A percentile compares a stretch with the other conserved stretches of the same genome.
These are phyloP conservation scores for Fusarium chlamydosporum DNA, from an alignment of 2,329 filamentous ascomycete species.

Conservation along the genomic window DNA sequence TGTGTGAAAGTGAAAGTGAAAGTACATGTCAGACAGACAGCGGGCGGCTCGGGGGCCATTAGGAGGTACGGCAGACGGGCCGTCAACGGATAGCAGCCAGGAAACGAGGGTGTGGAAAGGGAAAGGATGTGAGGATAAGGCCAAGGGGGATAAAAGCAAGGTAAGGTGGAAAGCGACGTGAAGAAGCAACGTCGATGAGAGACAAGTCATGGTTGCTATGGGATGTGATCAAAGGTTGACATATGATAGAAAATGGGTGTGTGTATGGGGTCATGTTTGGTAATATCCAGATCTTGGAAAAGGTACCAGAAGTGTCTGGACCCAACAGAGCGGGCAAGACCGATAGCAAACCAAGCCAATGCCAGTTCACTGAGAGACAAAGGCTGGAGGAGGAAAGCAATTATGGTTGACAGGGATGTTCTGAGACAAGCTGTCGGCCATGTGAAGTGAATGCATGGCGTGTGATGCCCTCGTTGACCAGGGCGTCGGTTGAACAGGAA, in stretches of 20 bases:
- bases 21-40: conserved; percentile 43
- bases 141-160: conserved; percentile 39
- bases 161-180: conserved; percentile 38
- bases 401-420: conserved; percentile 36
- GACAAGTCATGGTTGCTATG: conserved; percentile 39
- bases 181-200: conserved; percentile 52
- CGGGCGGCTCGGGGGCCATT: conserved; percentile 45
- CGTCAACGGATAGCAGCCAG: conserved; percentile 43
- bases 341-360: conserved; percentile 11
- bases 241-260: conserved; percentile 36
- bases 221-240: conserved; percentile 38
- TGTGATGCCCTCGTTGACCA: conserved; percentile 41
- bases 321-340: conserved; percentile 35
- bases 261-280: conserved; percentile 7
- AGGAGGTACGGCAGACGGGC: conserved; percentile 49
- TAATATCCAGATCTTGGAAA: conserved; percentile 35
- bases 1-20: conserved; percentile 29
- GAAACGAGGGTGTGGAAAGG: conserved; percentile 44
- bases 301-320: conserved; percentile 41
- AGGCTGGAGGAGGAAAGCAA: conserved; percentile 29
- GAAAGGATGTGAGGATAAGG: conserved; percentile 37
- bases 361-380: conserved; percentile 32
- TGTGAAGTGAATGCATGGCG: conserved; percentile 43
- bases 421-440: conserved; percentile 34
- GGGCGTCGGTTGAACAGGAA: conserved; percentile 42